Conservation (phyloP, 441 rosid species). For the Dalechampia spathulata region DNA sequence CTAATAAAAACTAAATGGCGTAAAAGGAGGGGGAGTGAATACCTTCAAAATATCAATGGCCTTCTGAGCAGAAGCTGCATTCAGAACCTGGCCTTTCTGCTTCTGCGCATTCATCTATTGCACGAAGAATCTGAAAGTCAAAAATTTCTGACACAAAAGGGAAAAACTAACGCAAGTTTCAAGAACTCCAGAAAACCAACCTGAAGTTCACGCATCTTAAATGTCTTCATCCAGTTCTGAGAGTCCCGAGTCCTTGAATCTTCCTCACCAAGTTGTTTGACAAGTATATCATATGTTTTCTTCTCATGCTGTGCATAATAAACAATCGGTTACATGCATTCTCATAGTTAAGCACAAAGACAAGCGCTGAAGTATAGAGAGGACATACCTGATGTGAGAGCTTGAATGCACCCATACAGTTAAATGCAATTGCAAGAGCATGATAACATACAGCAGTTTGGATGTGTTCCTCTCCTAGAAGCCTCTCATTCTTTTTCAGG, state of each 20-base stretch:
- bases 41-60: slow-evolving; percentile 96
- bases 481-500: slow-evolving; percentile 92
- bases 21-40: no score
- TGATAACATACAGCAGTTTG: slow-evolving; percentile 99
- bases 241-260: slow-evolving; percentile 98
- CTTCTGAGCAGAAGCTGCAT: slow-evolving; percentile 80
- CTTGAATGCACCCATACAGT: slow-evolving; percentile 96
- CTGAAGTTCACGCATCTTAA: slow-evolving; percentile 96
- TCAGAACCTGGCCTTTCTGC: slow-evolving; percentile 87
- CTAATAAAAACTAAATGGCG: neutral
- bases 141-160: neutral
- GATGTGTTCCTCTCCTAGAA: slow-evolving; percentile 92
- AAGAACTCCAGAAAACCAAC: slow-evolving; percentile 25
- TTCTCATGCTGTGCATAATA: slow-evolving; percentile 78
- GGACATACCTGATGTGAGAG: slow-evolving; percentile 87
- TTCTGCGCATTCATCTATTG: slow-evolving; percentile 80
- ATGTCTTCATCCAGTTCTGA: slow-evolving; percentile 90
- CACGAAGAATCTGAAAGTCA: no score
- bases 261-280: slow-evolving; percentile 94
- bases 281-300: slow-evolving; percentile 97
- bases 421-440: slow-evolving; percentile 98
- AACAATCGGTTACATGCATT: neutral
- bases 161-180: neutral
- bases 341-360: neutral
- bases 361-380: neutral